Evolutionary conservation across 139 green algal species (phyloP), one percentile per base, ranked within the genome.

Genomic region (Chlorella sp.): DNA sequence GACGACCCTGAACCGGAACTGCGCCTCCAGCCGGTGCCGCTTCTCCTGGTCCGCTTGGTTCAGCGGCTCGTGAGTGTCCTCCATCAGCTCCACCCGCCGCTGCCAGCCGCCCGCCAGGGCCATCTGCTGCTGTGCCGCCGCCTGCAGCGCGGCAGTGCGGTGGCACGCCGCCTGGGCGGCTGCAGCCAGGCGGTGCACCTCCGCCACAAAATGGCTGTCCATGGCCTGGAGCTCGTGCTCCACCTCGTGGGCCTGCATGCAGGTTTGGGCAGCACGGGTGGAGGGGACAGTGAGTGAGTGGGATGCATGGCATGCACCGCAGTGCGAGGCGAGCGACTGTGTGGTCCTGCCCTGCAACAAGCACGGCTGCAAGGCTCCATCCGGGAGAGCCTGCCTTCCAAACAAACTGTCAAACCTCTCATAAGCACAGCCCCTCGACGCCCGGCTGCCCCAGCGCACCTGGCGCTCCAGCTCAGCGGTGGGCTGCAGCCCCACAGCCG

Each of bases 1-100:
- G 51, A 60, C 51, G 13, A 60, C 34, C 34, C 67, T 24, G n/a
- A 36, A 20, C 22, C 48, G 64, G 73, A 67, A 64, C 19, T 65
- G 16, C 4, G 64, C 40, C 44, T 67, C 38, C 32, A 20, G n/a
- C 4, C 17, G 32, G 22, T 68, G 11, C 32, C 68, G 75, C n/a
- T 44, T 22, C 48, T 30, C 43, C 48, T 34, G 26, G 58, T 82
- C 56, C 38, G 24, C 76, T 26, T 3, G 11, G 7, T 7, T 82
- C 56, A 82, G 76, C 26, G 76, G 76, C 58, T 58, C n/a, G 76
- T 82, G 76, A 1, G 36, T 73, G 28, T 40, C 76, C 38, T 30
- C 26, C 76, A 82, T 82, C 20, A 51, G 76, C 56, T 56, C 58
- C 22, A 13, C 56, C 56, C 76, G 56, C 32, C 41, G 56, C 76